Base-by-base conservation (phyloP, 1,284 basidiomycete species). In the Rhodofomes roseus region DNA sequence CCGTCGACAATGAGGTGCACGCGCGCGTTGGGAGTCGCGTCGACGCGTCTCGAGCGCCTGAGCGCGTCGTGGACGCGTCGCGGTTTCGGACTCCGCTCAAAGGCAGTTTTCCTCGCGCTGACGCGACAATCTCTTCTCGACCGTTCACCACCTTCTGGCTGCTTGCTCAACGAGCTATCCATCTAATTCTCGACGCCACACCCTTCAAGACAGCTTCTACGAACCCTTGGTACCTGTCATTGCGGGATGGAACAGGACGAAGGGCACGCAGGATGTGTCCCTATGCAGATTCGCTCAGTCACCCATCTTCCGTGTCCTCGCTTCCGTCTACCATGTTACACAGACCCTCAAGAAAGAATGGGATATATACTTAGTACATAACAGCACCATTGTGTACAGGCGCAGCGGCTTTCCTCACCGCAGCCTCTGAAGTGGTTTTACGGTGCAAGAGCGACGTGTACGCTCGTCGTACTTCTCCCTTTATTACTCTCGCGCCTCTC, bases 321-420 rank as follows among this genome's bases (percentile, higher is more conserved):
- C n/a, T n/a, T n/a, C n/a, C n/a, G n/a, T n/a, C n/a, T n/a, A n/a
- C n/a, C n/a, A n/a, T n/a, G n/a, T n/a, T n/a, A n/a, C n/a, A n/a
- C n/a, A n/a, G n/a, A n/a, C n/a, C n/a, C n/a, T n/a, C n/a, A n/a
- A n/a, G n/a, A n/a, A n/a, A n/a, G n/a, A n/a, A n/a, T n/a, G n/a
- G n/a, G n/a, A n/a, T n/a, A n/a, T n/a, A 18, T 23, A 23, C 7
- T 18, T 1, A 29, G 16, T 58, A 4, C 1, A 18, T 2, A 18
- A 29, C 25, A 48, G 71, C 71, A 73, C 68, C 67, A 58, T 71
- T 72, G 73, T 74, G 73, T 74, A 74, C 72, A 73, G 71, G 69
- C 68, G 68, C 71, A 71, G 71, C 66, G 72, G 69, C 65, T 58
- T 34, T 56, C 62, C 60, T 62, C 60, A 72, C 71, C 68, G 69